These are phyloP conservation scores for Cutaneotrichosporon arboriforme DNA, from an alignment of 1,284 basidiomycete species.

Conservation along the genomic window DNA sequence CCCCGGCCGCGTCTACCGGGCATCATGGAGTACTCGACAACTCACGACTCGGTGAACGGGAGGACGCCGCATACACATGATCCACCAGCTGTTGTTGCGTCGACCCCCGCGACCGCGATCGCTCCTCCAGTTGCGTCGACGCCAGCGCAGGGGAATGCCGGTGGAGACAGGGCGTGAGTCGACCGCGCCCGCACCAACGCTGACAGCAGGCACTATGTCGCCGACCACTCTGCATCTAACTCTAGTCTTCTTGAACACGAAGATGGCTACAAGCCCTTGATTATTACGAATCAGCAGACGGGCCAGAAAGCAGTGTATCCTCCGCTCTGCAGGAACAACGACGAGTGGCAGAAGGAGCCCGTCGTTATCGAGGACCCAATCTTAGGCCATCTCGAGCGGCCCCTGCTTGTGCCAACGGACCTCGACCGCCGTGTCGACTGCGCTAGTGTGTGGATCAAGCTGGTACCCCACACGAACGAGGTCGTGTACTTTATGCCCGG, in stretches of 20 bases:
- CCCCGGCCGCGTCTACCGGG: not conserved
- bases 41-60: not conserved
- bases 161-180: too few species aligned
- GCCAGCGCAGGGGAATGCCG: too few species aligned
- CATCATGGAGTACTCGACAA: not conserved
- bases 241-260: not conserved
- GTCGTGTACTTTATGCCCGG: constrained; percentile 33
- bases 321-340: not conserved
- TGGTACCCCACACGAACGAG: constrained; percentile 6
- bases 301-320: not conserved
- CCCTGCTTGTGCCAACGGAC: constrained; percentile 28
- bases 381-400: constrained; percentile 27
- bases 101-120: too few species aligned
- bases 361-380: not conserved
- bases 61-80: too few species aligned
- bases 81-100: too few species aligned
- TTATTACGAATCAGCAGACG: too few species aligned
- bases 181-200: too few species aligned
- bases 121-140: too few species aligned
- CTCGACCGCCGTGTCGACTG: constrained; percentile 30
- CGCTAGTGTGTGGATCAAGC: constrained; percentile 32
- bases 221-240: too few species aligned
- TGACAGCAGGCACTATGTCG: too few species aligned
- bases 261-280: not conserved
- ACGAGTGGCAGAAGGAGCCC: not conserved